A percentile compares a stretch with the other conserved stretches of the same genome.
Evolutionary conservation across 148 eudicot genomes (phyloP).

Genomic region (Rhododendron henanense): DNA sequence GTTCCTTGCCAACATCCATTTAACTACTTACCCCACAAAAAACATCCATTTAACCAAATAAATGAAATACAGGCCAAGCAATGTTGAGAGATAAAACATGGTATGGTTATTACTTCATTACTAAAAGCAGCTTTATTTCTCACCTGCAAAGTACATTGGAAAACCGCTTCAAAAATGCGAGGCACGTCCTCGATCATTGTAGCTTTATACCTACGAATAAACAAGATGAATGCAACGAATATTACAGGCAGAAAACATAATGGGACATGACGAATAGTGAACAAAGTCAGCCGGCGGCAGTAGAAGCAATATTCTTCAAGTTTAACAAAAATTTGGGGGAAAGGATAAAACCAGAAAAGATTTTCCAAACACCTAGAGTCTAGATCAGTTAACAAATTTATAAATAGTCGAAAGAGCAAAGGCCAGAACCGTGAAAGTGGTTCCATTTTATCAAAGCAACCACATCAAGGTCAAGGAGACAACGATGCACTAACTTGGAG

Average conservation of each 20-base stretch:
- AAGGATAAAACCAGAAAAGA: too few relatives aligned
- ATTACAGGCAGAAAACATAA: background rate
- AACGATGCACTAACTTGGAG: background rate
- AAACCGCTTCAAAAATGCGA: constrained; percentile 91
- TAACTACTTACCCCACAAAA: background rate
- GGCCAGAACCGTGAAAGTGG: background rate
- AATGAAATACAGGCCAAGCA: background rate
- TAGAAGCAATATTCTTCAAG: background rate
- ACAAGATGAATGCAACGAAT: background rate
- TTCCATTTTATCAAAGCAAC: background rate
- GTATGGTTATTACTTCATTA: background rate
- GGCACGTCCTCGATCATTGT: constrained; percentile 95
- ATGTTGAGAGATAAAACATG: background rate
- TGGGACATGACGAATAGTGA: background rate
- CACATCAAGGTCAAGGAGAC: background rate
- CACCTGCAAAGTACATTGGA: constrained; percentile 97
- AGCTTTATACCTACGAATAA: constrained; percentile 56
- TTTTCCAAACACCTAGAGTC: background rate
- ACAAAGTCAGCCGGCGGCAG: background rate
- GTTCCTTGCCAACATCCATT: background rate
- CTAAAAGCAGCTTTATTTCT: constrained; percentile 1
- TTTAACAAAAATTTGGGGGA: background rate
- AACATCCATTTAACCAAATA: background rate
- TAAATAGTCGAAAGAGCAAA: background rate
- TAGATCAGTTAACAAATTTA: background rate